Percentiles rank a stretch among this genome's conserved stretches.
Evolutionary conservation across 805 yeast genomes (phyloP).

Genomic region (Candida berthetii): DNA sequence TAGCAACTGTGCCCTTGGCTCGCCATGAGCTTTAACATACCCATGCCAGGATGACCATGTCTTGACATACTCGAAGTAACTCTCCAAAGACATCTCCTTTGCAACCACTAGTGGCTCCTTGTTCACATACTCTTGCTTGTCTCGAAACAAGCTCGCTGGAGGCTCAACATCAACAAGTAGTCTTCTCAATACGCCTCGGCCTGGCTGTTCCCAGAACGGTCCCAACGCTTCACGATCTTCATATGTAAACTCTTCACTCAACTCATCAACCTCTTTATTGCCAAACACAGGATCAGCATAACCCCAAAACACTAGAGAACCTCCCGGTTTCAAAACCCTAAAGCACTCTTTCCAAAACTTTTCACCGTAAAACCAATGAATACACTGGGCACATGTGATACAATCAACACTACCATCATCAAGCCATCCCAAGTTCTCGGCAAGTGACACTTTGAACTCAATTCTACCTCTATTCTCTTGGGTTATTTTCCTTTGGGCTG

Average conservation of each 20-base stretch:
- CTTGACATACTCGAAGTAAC: not conserved
- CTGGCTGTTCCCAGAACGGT: constrained; percentile 84
- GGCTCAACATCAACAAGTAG: constrained; percentile 35
- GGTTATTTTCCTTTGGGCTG: constrained; percentile 28
- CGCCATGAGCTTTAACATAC: not conserved
- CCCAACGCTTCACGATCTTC: constrained; percentile 45
- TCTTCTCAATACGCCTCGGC: constrained; percentile 47
- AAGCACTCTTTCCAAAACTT: constrained; percentile 43
- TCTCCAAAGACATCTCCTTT: not conserved
- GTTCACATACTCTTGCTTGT: not conserved
- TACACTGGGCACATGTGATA: constrained; percentile 76
- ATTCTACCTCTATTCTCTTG: constrained; percentile 8
- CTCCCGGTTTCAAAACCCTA: constrained; percentile 47
- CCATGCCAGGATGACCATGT: not conserved
- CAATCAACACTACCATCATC: constrained; percentile 46
- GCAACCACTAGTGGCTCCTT: not conserved
- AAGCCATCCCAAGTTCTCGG: constrained; percentile 18
- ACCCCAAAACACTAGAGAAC: constrained; percentile 74
- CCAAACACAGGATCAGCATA: constrained; percentile 67
- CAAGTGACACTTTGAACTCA: constrained; percentile 16
- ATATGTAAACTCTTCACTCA: constrained; percentile 47
- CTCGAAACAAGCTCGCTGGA: constrained; percentile 34
- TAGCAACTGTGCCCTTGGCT: too few species aligned
- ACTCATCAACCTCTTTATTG: constrained; percentile 47
- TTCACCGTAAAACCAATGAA: constrained; percentile 75